A percentile compares a stretch with the other conserved stretches of the same genome.
Conservation (phyloP, 768 basidiomycete genomes). For the Hygrophorus russula region DNA sequence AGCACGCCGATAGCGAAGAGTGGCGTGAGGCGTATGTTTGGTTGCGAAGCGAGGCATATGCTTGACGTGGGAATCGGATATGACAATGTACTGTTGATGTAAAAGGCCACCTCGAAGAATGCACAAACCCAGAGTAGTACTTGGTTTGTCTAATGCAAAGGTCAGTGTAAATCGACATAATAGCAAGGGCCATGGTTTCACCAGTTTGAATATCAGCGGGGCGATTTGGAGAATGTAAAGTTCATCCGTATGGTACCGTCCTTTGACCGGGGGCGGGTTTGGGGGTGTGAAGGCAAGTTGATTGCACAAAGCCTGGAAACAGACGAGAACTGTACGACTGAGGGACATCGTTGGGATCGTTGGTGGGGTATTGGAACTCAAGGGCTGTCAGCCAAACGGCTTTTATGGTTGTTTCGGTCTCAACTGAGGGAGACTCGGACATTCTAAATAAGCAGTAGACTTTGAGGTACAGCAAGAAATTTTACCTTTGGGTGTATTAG, state of each 20-base stretch:
- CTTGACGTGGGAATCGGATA: slow-evolving; percentile 22
- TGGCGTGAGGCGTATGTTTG: slow-evolving; percentile 24
- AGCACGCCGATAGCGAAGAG: slow-evolving; percentile 35
- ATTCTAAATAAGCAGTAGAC: no score
- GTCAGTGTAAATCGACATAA: not conserved
- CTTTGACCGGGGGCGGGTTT: slow-evolving; percentile 38
- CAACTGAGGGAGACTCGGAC: no score
- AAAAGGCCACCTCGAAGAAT: slow-evolving; percentile 36
- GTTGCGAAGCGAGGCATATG: slow-evolving; percentile 21
- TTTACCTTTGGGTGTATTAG: no score
- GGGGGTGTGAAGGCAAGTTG: slow-evolving; percentile 45
- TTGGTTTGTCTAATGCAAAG: slow-evolving; percentile 30
- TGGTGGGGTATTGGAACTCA: not conserved
- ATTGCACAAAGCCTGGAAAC: slow-evolving; percentile 38
- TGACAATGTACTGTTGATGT: slow-evolving; percentile 19
- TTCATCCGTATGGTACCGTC: slow-evolving; percentile 42
- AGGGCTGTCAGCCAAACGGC: not conserved
- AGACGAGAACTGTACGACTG: slow-evolving; percentile 33
- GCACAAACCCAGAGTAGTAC: slow-evolving; percentile 39
- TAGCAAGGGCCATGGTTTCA: not conserved
- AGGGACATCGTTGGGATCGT: slow-evolving; percentile 28
- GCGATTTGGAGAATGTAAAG: slow-evolving; percentile 43
- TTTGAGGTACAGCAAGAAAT: no score
- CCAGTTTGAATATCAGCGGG: slow-evolving; percentile 43
- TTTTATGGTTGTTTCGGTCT: not conserved